These are phyloP conservation scores for Parietaria judaica DNA, from an alignment of 306 rosid species.

Conservation along the genomic window DNA sequence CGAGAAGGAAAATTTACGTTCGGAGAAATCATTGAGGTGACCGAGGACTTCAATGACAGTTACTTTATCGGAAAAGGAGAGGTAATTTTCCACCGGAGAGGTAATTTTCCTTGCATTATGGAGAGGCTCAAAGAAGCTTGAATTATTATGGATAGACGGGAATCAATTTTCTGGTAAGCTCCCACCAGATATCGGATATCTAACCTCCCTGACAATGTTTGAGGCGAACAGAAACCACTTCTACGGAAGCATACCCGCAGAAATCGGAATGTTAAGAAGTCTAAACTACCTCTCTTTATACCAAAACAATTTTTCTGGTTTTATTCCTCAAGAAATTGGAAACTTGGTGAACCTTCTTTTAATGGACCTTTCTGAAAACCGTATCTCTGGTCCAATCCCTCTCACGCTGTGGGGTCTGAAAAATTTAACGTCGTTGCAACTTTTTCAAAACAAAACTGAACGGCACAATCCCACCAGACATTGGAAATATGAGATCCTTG, in stretches of 20 bases:
- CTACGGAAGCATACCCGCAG: background rate
- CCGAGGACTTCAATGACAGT: conserved; percentile 42
- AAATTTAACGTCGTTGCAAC: conserved; percentile 17
- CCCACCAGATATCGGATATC: conserved; percentile 45
- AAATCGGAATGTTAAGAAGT: too few relatives aligned
- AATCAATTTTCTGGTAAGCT: conserved; percentile 32
- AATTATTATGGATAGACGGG: conserved; percentile 32
- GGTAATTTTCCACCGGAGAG: too few relatives aligned
- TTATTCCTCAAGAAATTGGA: conserved; percentile 14
- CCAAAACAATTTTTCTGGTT: conserved; percentile 4
- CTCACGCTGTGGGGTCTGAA: conserved; percentile 2
- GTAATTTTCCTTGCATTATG: conserved; percentile 39
- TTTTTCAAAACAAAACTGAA: conserved; percentile 37
- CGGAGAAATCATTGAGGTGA: conserved; percentile 36
- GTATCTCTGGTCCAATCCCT: conserved; percentile 16
- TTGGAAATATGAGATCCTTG: conserved; percentile 38
- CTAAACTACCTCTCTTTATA: too few relatives aligned
- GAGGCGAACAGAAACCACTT: conserved; percentile 22
- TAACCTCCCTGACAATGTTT: conserved; percentile 26
- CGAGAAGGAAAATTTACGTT: conserved; percentile 41
- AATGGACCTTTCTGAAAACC: conserved; percentile 6
- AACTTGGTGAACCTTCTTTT: background rate
- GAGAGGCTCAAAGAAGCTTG: conserved; percentile 17
- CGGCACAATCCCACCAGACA: conserved; percentile 40
- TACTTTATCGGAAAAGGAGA: conserved; percentile 58